Percentiles rank a stretch among this genome's conserved stretches.
phyloP scores from a whole-genome alignment of 176 grass and related monocot genomes.

The Hyparrhenia diplandra region DNA sequence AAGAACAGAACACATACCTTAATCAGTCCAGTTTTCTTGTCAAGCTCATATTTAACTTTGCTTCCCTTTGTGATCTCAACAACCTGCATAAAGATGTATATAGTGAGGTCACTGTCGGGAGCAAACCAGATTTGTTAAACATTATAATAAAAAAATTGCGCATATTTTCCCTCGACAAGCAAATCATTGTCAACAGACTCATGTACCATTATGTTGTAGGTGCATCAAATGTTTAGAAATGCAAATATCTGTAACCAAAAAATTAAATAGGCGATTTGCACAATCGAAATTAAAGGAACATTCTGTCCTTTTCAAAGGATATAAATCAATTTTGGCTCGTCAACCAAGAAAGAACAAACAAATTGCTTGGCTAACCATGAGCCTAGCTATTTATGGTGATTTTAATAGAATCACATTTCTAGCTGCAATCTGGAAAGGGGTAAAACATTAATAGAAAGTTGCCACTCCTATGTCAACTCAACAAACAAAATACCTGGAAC shows the following conservation, averaged over 20 bases:
- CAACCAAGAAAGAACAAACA: not conserved
- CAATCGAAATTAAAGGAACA: not conserved
- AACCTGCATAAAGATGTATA: slow-evolving; percentile 30
- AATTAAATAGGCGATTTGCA: not conserved
- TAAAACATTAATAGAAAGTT: not conserved
- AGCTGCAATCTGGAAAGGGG: not conserved
- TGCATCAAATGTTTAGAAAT: not conserved
- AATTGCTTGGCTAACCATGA: not conserved
- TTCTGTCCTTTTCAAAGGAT: not conserved
- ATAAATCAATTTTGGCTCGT: not conserved
- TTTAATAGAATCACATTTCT: not conserved
- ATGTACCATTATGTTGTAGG: not conserved
- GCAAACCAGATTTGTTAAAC: not conserved
- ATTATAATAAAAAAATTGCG: not conserved
- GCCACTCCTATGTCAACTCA: not conserved
- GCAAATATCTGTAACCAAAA: not conserved
- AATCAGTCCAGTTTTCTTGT: slow-evolving; percentile 76
- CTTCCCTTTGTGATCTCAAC: slow-evolving; percentile 83
- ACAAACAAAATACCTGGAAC: not conserved
- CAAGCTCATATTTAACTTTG: slow-evolving; percentile 84
- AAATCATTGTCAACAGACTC: not conserved
- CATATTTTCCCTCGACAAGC: not conserved
- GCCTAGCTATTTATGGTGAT: not conserved
- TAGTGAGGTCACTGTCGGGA: not conserved
- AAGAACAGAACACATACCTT: slow-evolving; percentile 43